These are phyloP conservation scores for Sclerotinia subarctica DNA, from an alignment of 2,329 filamentous ascomycete species.

Conservation along the genomic window DNA sequence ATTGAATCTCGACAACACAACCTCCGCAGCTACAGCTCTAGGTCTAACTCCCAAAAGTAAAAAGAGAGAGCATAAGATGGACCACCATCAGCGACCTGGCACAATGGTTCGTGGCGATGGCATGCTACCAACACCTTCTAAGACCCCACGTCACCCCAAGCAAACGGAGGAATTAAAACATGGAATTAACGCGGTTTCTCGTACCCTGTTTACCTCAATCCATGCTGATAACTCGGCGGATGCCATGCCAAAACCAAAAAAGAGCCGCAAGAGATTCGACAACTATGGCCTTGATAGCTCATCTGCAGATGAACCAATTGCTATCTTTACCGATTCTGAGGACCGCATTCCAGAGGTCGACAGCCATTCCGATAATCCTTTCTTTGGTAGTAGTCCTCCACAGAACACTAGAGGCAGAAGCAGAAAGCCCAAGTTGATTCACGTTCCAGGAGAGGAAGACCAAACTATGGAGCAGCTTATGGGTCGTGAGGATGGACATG, in stretches of 20 bases:
- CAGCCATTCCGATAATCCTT: slow-evolving; percentile 67
- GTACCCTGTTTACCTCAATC: slow-evolving; percentile 56
- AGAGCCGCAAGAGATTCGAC: slow-evolving; percentile 54
- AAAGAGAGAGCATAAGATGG: slow-evolving; percentile 29
- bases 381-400: slow-evolving; percentile 50
- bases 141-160: slow-evolving; percentile 67
- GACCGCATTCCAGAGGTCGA: slow-evolving; percentile 72
- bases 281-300: slow-evolving; percentile 55
- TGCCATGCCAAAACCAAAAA: slow-evolving; percentile 57
- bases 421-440: slow-evolving; percentile 53
- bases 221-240: slow-evolving; percentile 48
- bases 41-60: slow-evolving; percentile 29
- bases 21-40: slow-evolving; percentile 42
- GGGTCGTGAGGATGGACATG: slow-evolving; percentile 68
- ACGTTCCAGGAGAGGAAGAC: slow-evolving; percentile 53
- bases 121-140: slow-evolving; percentile 74
- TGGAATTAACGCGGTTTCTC: slow-evolving; percentile 53
- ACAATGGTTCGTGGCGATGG: slow-evolving; percentile 37
- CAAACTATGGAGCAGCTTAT: slow-evolving; percentile 49
- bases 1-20: slow-evolving; percentile 45
- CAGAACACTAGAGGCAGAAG: slow-evolving; percentile 44
- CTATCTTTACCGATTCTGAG: slow-evolving; percentile 76
- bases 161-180: slow-evolving; percentile 49
- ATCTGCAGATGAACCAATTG: slow-evolving; percentile 52
- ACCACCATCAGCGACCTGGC: slow-evolving; percentile 25